These are phyloP conservation scores for Hibiscus trionum DNA, from an alignment of 345 rosid genomes.

Conservation along the genomic window DNA sequence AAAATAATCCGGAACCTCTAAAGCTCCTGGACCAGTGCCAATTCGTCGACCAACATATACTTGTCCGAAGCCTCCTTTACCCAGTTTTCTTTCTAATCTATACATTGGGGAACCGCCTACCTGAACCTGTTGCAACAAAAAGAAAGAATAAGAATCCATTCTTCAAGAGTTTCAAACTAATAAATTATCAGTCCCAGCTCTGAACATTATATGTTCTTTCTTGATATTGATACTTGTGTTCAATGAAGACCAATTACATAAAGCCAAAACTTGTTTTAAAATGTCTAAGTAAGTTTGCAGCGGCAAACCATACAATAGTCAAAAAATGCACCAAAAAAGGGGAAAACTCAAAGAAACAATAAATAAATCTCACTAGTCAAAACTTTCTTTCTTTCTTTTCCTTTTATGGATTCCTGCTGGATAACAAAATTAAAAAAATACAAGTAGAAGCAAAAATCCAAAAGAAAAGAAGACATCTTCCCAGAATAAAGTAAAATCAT, in stretches of 20 bases:
- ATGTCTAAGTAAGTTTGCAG: neutral
- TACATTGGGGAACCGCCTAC: conserved; percentile 84
- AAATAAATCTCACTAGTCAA: neutral
- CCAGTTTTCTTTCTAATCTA: conserved; percentile 71
- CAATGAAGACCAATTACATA: neutral
- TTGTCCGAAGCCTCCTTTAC: conserved; percentile 99
- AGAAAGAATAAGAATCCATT: conserved; percentile 4
- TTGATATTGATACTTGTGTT: neutral
- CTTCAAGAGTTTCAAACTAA: neutral
- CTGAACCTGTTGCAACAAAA: conserved; percentile 47
- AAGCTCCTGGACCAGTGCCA: conserved; percentile 62
- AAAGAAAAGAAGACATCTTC: neutral
- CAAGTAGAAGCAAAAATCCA: neutral
- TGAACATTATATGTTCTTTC: neutral
- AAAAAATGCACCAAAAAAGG: neutral
- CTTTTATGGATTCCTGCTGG: neutral
- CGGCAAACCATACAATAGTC: neutral
- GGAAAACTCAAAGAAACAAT: neutral
- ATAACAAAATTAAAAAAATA: neutral
- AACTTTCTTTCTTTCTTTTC: too few relatives aligned
- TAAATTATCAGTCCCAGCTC: too few relatives aligned
- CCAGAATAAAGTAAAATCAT: neutral
- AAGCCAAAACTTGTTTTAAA: neutral
- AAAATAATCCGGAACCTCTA: conserved; percentile 39
- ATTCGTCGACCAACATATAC: conserved; percentile 81